phyloP scores from a whole-genome alignment of 495 filamentous ascomycete species.

The Annulohypoxylon moriforme region DNA sequence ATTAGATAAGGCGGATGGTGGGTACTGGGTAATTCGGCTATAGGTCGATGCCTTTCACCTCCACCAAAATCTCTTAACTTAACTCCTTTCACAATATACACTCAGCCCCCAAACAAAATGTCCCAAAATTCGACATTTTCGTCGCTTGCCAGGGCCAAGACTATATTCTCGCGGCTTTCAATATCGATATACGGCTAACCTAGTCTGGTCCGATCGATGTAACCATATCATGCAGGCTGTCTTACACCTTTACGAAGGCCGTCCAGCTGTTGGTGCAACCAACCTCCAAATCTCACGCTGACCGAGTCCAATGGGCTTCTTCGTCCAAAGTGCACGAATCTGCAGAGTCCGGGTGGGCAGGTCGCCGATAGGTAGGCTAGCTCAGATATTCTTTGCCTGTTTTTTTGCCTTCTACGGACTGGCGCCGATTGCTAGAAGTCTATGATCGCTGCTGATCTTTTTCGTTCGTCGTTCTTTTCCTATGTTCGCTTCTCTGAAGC shows the following conservation, averaged over 20 bases:
- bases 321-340: constrained; percentile 7
- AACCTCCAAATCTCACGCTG: constrained; percentile 39
- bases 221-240: constrained; percentile 39
- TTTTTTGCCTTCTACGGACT: constrained; percentile 8
- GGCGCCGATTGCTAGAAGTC: constrained; percentile 16
- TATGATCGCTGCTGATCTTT: constrained; percentile 26
- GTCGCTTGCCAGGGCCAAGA: constrained; percentile 31
- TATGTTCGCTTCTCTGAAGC: background rate
- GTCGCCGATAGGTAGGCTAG: constrained; percentile 35
- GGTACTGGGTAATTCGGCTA: background rate
- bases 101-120: background rate
- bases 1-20: background rate
- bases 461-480: constrained; percentile 8
- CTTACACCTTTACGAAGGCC: constrained; percentile 30
- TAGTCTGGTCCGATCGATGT: constrained; percentile 30
- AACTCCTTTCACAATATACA: background rate
- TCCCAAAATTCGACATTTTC: background rate
- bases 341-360: constrained; percentile 36
- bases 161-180: constrained; percentile 5
- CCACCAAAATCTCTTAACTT: background rate
- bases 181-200: constrained; percentile 4
- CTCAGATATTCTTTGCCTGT: constrained; percentile 10
- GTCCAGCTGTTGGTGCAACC: constrained; percentile 28
- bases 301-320: constrained; percentile 33
- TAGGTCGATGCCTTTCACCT: background rate